A percentile compares a stretch with the other conserved stretches of the same genome.
Conservation (phyloP, 306 rosid genomes). For the Corylus avellana region DNA sequence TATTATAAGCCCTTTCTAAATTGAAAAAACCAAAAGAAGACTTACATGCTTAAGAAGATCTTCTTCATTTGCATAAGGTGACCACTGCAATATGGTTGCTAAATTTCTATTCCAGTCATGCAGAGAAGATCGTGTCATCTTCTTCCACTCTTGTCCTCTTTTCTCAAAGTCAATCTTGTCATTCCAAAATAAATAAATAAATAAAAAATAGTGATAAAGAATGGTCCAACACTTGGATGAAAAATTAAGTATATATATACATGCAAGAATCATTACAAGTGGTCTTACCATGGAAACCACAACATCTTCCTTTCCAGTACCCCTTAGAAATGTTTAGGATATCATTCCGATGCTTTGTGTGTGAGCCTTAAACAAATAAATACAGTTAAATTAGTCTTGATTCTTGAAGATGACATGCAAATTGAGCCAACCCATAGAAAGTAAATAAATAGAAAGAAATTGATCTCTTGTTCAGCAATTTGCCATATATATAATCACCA, state of each 20-base stretch:
- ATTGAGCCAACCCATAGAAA: not conserved
- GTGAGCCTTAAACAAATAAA: constrained; percentile 56
- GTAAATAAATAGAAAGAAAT: no score
- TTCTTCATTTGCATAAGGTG: constrained; percentile 75
- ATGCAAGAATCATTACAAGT: no score
- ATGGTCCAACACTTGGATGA: constrained; percentile 9
- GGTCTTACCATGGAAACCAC: constrained; percentile 90
- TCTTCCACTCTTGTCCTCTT: constrained; percentile 56
- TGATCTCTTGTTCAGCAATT: no score
- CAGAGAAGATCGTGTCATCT: constrained; percentile 58
- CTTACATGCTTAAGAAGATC: constrained; percentile 74
- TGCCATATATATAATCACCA: no score
- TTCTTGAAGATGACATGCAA: not conserved
- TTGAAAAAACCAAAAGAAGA: no score
- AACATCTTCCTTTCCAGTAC: constrained; percentile 90
- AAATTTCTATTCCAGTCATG: constrained; percentile 73
- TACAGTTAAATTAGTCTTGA: no score
- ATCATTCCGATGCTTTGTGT: constrained; percentile 83
- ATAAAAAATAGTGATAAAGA: constrained; percentile 26
- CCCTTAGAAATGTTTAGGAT: constrained; percentile 91
- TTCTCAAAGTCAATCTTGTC: constrained; percentile 80
- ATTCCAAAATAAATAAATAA: constrained; percentile 10
- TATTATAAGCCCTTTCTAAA: no score
- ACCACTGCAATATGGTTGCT: constrained; percentile 80
- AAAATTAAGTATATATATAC: not conserved